Conservation (phyloP, 73 alveolate genomes). For the Blepharisma stoltei region DNA sequence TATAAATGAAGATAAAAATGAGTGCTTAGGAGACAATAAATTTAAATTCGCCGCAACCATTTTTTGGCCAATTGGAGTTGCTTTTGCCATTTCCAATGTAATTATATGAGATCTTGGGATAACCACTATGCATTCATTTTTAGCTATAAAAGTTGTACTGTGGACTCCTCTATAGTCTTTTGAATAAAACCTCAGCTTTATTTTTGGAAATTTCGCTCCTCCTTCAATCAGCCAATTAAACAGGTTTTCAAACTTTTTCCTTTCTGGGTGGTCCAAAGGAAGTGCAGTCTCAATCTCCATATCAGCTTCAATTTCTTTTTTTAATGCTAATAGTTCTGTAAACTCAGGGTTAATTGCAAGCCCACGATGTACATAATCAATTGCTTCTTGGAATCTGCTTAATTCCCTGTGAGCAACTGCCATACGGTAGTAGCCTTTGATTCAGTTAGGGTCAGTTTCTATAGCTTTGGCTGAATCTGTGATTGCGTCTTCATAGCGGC, state of each 20-base stretch:
- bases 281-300: background rate
- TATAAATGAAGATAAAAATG: conserved; percentile 82
- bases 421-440: conserved; percentile 63
- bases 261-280: conserved; percentile 47
- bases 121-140: conserved; percentile 66
- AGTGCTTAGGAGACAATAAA: conserved; percentile 94
- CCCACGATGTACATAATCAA: conserved; percentile 53
- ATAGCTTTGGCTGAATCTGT: conserved; percentile 74
- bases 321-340: background rate
- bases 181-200: conserved; percentile 73
- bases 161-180: conserved; percentile 91
- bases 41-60: conserved; percentile 76
- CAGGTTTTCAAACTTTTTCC: conserved; percentile 45
- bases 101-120: conserved; percentile 89
- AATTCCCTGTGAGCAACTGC: conserved; percentile 65
- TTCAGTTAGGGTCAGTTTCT: conserved; percentile 72
- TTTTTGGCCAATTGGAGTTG: conserved; percentile 76
- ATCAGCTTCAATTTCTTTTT: background rate
- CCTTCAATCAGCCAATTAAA: conserved; percentile 70
- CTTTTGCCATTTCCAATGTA: conserved; percentile 91
- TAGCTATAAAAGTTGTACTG: conserved; percentile 61
- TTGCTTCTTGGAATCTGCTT: conserved; percentile 67
- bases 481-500: conserved; percentile 69
- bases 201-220: conserved; percentile 63
- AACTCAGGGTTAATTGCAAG: conserved; percentile 33